Evolutionary conservation across 805 yeast species (phyloP), one percentile per base, ranked within the genome.

Genomic region (Wickerhamiella sorbophila): DNA sequence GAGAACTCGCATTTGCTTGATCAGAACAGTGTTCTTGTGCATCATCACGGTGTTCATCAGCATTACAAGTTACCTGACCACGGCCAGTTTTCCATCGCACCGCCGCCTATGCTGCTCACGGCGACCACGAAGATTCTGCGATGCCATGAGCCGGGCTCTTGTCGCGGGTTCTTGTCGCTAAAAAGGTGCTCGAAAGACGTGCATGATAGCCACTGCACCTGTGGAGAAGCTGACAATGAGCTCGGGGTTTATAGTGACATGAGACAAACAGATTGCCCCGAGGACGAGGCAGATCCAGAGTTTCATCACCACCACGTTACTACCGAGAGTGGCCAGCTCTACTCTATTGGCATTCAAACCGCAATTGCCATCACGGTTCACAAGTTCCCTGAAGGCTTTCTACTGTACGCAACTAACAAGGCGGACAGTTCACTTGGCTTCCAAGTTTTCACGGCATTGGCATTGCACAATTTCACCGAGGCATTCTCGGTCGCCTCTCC

Each of bases 401-500:
- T 88, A 42, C 79, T 93, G 36, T 88, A 74, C 57, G 81, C 80
- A 27, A 86, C 91, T 0, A 70, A 85, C 2, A 64, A 66, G 44
- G 77, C 75, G 0, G 82, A 79, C 53, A 74, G 80, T 1, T 60
- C 67, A 26, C 61, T 86, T 21, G 96, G 97, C 0, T 52, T 85
- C 17, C 70, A 84, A 14, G 84, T 88, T 10, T 87, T 91, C 54
- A 58, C 87, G 17, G 85, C 95, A 38, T 67, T 88, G 55, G 74
- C 86, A 10, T 73, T 91, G 22, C 98, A 88, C 62, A 91, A 91
- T 59, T 78, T 85, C 50, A 79, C 87, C 18, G 98, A 88, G 58
- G 98, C 97, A 0, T 86, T 91, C 57, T 75, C 91, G 14, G 87
- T 88, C 82, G 84, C 94, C 12, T 66, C 87, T 36, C 97, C 97